Evolutionary conservation across 257 asterid species (phyloP), one percentile per base, ranked within the genome.

Genomic region (Solanum habrochaites): DNA sequence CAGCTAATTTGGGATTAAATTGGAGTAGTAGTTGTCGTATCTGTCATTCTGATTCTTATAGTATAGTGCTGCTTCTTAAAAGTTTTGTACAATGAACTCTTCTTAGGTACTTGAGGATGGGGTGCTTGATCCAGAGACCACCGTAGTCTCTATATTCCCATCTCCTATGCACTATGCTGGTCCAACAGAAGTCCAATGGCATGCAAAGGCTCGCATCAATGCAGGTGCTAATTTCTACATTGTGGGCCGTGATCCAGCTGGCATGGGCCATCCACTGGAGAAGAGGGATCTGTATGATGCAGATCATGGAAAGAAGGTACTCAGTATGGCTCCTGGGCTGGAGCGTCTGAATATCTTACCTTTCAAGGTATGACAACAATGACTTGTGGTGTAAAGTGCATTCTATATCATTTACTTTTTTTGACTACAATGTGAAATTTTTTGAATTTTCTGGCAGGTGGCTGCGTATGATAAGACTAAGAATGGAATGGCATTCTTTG

Each of bases 101-200:
- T 58, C 85, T 49, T 67, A 96, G 99, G 99, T 95, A 78, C 98
- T 96, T 7, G 98, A 95, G 91, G 99, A 93, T 89, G 97, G 98
- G 27, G 96, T 96, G 42, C 93, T 95, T 64, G 99, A 96, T 90
- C 98, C 99, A 11, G 97, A 94, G 88, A 96, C 98, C 11, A 93
- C 99, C 2, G 97, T 96, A 12, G 98, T 96, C 27, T 94, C 99
- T 35, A 95, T 96, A 92, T 95, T 96, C 89, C 99, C 99, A 21
- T 96, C 99, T 2, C 98, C 99, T 6, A 96, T 96, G 99, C 98
- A 93, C 92, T 96, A 96, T 64, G 99, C 99, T 21, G 98, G 99
- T 4, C 99, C 99, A 3, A 96, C 99, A 18, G 98, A 96, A 91
- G 99, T 96, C 15, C 99, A 96, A 74, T 95, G 99, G 99, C 99